phyloP scores from a whole-genome alignment of 1,284 basidiomycete genomes.

The Malassezia japonica region DNA sequence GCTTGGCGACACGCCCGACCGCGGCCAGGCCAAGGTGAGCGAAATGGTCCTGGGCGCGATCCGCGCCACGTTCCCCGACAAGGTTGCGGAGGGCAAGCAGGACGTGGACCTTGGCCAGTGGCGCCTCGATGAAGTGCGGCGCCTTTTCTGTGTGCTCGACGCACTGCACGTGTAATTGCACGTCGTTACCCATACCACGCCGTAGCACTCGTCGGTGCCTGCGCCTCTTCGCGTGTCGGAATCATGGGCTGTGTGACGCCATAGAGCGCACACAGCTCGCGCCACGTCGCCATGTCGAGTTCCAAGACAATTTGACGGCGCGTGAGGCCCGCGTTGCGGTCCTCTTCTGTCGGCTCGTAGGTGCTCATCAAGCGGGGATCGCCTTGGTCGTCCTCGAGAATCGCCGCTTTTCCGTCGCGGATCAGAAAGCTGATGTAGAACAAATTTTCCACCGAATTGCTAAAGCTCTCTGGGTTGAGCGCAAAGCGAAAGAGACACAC shows the following conservation, averaged over 20 bases:
- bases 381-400: slow-evolving; percentile 54
- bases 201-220: background rate
- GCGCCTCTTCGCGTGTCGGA: slow-evolving; percentile 33
- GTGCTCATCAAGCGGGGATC: slow-evolving; percentile 57
- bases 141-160: slow-evolving; percentile 23
- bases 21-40: background rate
- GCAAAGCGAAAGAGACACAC: slow-evolving; percentile 75
- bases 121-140: slow-evolving; percentile 18
- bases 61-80: slow-evolving; percentile 3
- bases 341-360: slow-evolving; percentile 51
- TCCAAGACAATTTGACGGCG: slow-evolving; percentile 76
- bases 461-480: slow-evolving; percentile 74
- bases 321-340: slow-evolving; percentile 58
- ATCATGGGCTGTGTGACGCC: slow-evolving; percentile 57
- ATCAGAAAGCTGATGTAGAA: slow-evolving; percentile 87
- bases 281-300: slow-evolving; percentile 71
- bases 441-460: slow-evolving; percentile 83
- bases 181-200: slow-evolving; percentile 8
- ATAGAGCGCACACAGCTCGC: slow-evolving; percentile 69
- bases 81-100: background rate
- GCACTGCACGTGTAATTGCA: slow-evolving; percentile 18
- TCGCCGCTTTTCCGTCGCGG: slow-evolving; percentile 64
- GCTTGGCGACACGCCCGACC: background rate
- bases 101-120: slow-evolving; percentile 21
- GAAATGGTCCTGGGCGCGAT: slow-evolving; percentile 4